Conservation (phyloP, 2,329 filamentous ascomycete genomes). For the Xylaria sp. region DNA sequence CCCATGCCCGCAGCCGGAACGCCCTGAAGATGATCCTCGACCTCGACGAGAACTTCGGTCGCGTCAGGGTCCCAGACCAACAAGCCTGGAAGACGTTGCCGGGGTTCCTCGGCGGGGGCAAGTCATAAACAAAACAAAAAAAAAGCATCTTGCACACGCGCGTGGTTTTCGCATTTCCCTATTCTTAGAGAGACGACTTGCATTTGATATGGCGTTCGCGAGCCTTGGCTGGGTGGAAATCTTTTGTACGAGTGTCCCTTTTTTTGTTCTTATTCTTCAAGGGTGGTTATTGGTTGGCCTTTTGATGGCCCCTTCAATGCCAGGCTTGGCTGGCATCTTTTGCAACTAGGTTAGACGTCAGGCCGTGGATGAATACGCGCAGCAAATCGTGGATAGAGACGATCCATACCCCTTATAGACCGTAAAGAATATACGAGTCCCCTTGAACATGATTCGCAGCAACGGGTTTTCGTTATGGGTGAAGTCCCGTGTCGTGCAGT, state of each 20-base stretch:
- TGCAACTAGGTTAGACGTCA: slow-evolving; percentile 24
- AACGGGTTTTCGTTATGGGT: background rate
- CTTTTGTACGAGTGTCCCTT: slow-evolving; percentile 20
- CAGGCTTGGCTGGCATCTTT: slow-evolving; percentile 26
- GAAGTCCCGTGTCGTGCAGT: background rate
- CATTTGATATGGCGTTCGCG: slow-evolving; percentile 35
- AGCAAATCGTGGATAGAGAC: slow-evolving; percentile 10
- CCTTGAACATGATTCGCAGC: slow-evolving; percentile 2
- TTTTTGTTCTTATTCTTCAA: slow-evolving; percentile 20
- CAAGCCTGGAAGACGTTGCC: slow-evolving; percentile 58
- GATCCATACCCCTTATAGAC: slow-evolving; percentile 24
- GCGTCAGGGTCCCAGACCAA: slow-evolving; percentile 62
- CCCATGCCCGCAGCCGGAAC: slow-evolving; percentile 72
- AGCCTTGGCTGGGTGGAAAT: slow-evolving; percentile 27
- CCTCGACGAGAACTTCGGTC: slow-evolving; percentile 90
- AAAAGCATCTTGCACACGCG: slow-evolving; percentile 13
- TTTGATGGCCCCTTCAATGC: slow-evolving; percentile 16
- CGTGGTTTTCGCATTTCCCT: slow-evolving; percentile 24
- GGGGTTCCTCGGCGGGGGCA: slow-evolving; percentile 46
- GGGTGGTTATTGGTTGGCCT: slow-evolving; percentile 4
- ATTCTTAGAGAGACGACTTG: slow-evolving; percentile 27
- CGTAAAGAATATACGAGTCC: slow-evolving; percentile 20
- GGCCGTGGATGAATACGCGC: slow-evolving; percentile 9
- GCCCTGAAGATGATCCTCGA: slow-evolving; percentile 95
- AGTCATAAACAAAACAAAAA: slow-evolving; percentile 14